Base-by-base conservation (phyloP, 805 yeast species). In the Zygoascus ofunaensis region DNA sequence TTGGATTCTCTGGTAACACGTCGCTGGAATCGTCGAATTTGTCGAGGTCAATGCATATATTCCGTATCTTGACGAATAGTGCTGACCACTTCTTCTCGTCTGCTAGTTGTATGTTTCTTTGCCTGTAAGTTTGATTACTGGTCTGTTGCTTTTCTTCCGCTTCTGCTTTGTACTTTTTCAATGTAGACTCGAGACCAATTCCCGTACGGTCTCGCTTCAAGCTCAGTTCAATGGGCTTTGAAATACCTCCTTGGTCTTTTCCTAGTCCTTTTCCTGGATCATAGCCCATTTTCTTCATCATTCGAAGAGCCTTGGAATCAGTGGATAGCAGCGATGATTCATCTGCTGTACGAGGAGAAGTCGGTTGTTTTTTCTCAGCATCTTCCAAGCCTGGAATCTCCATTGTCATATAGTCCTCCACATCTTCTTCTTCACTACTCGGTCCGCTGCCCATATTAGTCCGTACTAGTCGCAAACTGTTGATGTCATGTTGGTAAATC, bases 281-380 rank as follows among this genome's bases (percentile, higher is more conserved):
- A 53, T 67, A 78, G 1, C 82, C 83, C 82, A 78, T 77, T 50
- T 66, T 72, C 50, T 66, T 63, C 82, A 78, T 76, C 49, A 77
- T 75, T 4, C 65, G 51, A 20, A 74, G 60, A 12, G 51, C 55
- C 24, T 45, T 46, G 39, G 38, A 20, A 44, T 15, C 21, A 47
- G 35, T 5, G 43, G 22, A 26, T 19, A 34, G 14, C 28, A 14
- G 5, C 4, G 4, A 15, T 7, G 14, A 15, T 20, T 36, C 39
- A 7, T 8, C 30, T 8, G 12, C 15, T 15, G 36, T 17, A 20
- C 17, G 15, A 17, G 33, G 17, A 19, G 44, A 20, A 17, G 32
- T 30, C n/a, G 17, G 34, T 23, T 37, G 44, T 8, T 39, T 39
- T 5, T 18, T n/a, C 33, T 37, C 45, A 12, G 20, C 24, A 8